phyloP scores from a whole-genome alignment of 208 protist species.

The Leishmania major region DNA sequence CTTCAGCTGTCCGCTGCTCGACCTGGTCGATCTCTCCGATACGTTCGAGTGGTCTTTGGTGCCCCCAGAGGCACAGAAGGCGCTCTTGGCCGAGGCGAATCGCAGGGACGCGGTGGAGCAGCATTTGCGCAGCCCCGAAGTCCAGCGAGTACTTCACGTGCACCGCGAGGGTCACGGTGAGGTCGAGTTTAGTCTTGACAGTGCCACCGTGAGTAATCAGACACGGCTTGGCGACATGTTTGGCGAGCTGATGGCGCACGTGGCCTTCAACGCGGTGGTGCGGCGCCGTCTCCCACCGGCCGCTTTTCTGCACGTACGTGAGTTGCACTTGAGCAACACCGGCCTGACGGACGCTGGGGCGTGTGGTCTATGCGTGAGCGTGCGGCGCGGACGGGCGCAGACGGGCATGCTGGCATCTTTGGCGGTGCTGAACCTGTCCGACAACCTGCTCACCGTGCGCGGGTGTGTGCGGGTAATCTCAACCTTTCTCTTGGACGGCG shows the following conservation, averaged over 20 bases:
- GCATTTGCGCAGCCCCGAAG: conserved; percentile 6
- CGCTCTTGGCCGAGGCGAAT: conserved; percentile 32
- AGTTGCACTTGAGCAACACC: conserved; percentile 59
- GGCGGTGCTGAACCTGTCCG: conserved; percentile 58
- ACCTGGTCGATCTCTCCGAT: conserved; percentile 54
- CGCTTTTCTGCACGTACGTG: conserved; percentile 56
- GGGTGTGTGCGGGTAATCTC: conserved; percentile 59
- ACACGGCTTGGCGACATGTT: conserved; percentile 69
- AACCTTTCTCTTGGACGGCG: conserved; percentile 49
- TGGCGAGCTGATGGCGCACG: conserved; percentile 71
- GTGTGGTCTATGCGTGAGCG: conserved; percentile 48
- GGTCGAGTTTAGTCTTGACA: conserved; percentile 49
- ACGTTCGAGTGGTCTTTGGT: conserved; percentile 57
- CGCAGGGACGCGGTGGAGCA: conserved; percentile 15
- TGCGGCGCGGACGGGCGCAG: conserved; percentile 16
- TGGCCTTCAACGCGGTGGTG: conserved; percentile 51
- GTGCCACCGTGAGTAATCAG: conserved; percentile 39
- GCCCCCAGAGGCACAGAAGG: conserved; percentile 23
- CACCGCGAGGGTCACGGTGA: conserved; percentile 27
- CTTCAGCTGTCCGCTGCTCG: conserved; percentile 63
- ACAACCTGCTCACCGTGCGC: conserved; percentile 57
- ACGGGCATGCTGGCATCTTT: conserved; percentile 57
- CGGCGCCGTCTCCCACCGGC: conserved; percentile 34
- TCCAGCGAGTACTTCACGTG: conserved; percentile 22
- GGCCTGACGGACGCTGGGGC: conserved; percentile 70